Conservation (phyloP, 192 early-diverging fungal genomes). For the Jimgerdemannia lactiflua region DNA sequence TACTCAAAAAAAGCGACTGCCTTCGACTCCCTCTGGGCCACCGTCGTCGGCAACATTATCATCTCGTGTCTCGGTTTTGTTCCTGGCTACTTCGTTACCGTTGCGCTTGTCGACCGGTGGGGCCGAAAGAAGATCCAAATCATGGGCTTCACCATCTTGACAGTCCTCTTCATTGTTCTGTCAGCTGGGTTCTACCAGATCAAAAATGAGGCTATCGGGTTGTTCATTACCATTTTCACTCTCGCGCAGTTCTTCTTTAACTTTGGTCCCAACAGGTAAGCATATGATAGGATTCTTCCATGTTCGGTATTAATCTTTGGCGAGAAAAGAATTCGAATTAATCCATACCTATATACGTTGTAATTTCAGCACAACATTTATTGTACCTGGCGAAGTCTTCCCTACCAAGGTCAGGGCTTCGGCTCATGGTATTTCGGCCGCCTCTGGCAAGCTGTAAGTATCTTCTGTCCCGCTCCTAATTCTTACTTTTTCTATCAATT, state of each 20-base stretch:
- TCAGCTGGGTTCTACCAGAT: constrained; percentile 63
- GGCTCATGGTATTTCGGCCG: constrained; percentile 80
- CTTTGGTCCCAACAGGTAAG: constrained; percentile 69
- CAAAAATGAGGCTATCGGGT: constrained; percentile 44
- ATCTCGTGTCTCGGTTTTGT: constrained; percentile 78
- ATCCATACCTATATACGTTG: neutral
- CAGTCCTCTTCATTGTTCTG: constrained; percentile 68
- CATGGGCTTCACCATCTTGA: constrained; percentile 75
- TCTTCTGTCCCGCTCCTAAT: neutral
- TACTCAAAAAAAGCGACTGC: constrained; percentile 43
- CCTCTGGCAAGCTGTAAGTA: constrained; percentile 56
- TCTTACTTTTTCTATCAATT: neutral
- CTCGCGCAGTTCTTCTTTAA: constrained; percentile 68
- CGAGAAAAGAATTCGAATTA: neutral
- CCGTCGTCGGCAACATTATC: constrained; percentile 84
- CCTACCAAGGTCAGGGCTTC: constrained; percentile 73
- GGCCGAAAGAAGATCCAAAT: constrained; percentile 92
- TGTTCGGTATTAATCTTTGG: neutral
- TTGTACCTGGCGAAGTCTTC: constrained; percentile 75
- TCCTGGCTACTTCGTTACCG: constrained; percentile 89
- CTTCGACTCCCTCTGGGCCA: constrained; percentile 56
- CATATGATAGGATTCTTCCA: neutral
- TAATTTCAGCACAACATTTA: constrained; percentile 59
- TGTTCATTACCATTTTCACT: constrained; percentile 50
- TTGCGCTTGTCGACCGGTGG: constrained; percentile 74